Evolutionary conservation across 1,139 yeast species (phyloP).

Genomic region (Geotrichum restrictum): DNA sequence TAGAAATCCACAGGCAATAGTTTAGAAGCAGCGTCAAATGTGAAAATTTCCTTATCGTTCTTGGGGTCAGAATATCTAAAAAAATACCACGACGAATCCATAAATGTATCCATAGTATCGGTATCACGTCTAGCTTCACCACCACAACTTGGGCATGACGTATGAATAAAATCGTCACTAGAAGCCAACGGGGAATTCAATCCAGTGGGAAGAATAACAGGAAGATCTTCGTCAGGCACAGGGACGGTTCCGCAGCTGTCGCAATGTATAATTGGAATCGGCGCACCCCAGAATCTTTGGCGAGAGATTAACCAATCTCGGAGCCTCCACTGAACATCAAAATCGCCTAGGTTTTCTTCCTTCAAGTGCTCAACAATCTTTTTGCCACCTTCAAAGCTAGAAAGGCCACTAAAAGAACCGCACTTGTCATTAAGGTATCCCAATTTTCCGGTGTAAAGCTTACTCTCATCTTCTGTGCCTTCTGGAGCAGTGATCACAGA

Average conservation of each 20-base stretch:
- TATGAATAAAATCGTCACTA: conserved; percentile 64
- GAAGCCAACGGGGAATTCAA: conserved; percentile 69
- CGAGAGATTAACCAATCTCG: conserved; percentile 94
- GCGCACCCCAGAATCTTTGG: conserved; percentile 98
- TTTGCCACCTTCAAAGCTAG: conserved; percentile 50
- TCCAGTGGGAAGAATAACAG: conserved; percentile 70
- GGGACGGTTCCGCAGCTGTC: conserved; percentile 80
- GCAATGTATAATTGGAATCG: conserved; percentile 91
- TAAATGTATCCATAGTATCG: conserved; percentile 97
- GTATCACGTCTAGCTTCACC: conserved; percentile 79
- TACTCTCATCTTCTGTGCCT: conserved; percentile 20
- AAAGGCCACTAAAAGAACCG: conserved; percentile 51
- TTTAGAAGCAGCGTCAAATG: conserved; percentile 47
- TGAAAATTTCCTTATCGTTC: conserved; percentile 55
- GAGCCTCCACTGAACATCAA: conserved; percentile 56
- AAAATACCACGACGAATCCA: conserved; percentile 96
- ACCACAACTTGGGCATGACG: conserved; percentile 79
- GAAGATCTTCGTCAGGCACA: conserved; percentile 80
- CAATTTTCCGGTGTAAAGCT: conserved; percentile 49
- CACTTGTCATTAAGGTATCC: conserved; percentile 55
- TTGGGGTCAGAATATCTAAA: conserved; percentile 77
- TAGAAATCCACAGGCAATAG: conserved; percentile 83
- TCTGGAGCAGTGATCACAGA: conserved; percentile 46
- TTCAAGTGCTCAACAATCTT: conserved; percentile 47
- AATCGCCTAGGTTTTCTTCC: conserved; percentile 43